Evolutionary conservation across 495 filamentous ascomycete species (phyloP).

Genomic region (Podospora conica): DNA sequence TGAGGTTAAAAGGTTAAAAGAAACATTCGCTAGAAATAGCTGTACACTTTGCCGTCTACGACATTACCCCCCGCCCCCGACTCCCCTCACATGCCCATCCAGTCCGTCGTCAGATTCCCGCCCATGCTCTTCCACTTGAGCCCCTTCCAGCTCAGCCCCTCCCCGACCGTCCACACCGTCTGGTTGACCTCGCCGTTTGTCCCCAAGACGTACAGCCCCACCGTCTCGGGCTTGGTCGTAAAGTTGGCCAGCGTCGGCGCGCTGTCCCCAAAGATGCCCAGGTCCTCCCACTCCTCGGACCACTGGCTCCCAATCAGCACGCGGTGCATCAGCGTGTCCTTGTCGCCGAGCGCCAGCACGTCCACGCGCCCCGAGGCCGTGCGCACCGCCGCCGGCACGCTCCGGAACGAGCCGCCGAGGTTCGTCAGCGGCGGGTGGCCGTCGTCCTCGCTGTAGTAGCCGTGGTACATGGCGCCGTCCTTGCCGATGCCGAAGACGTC

Average conservation of each 20-base stretch:
- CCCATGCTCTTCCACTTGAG: constrained; percentile 4
- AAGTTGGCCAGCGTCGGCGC: constrained; percentile 8
- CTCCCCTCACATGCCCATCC: background rate
- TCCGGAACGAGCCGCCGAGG: constrained; percentile 8
- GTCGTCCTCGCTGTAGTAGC: background rate
- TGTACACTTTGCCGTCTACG: background rate
- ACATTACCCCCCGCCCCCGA: background rate
- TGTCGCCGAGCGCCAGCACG: constrained; percentile 7
- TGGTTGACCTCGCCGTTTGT: constrained; percentile 1
- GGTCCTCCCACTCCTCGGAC: constrained; percentile 10
- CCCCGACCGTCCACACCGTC: constrained; percentile 6
- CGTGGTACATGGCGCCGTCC: constrained; percentile 8
- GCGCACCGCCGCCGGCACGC: constrained; percentile 1
- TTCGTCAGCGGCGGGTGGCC: background rate
- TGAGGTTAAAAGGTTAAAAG: no score
- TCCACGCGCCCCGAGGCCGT: constrained; percentile 6
- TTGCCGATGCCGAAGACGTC: constrained; percentile 12
- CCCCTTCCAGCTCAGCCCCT: constrained; percentile 5
- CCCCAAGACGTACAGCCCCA: constrained; percentile 3
- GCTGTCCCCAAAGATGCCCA: constrained; percentile 10
- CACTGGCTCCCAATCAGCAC: background rate
- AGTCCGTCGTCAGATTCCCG: constrained; percentile 3
- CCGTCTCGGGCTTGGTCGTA: constrained; percentile 7
- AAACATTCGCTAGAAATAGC: background rate
- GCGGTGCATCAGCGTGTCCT: constrained; percentile 7